A percentile compares a stretch with the other conserved stretches of the same genome.
These are phyloP conservation scores for Aspergillus fructus DNA, from an alignment of 2,329 filamentous ascomycete genomes.

Conservation along the genomic window DNA sequence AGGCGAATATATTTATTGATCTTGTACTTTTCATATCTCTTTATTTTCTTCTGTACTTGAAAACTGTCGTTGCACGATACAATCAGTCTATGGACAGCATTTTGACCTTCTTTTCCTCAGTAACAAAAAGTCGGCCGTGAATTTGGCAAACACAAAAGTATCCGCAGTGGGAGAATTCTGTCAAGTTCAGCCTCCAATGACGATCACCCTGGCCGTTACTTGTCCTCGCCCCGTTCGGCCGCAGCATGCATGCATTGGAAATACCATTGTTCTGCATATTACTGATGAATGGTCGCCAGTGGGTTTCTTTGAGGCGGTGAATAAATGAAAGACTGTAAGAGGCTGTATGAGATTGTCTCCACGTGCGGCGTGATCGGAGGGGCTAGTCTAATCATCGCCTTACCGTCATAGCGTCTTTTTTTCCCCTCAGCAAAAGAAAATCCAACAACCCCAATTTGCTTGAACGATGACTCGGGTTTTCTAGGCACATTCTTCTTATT, in stretches of 20 bases:
- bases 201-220: background rate
- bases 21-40: background rate
- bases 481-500: background rate
- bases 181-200: background rate
- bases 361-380: constrained; percentile 3
- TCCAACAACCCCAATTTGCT: background rate
- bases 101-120: background rate
- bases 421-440: constrained; percentile 2
- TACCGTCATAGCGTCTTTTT: constrained; percentile 7
- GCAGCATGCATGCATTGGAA: background rate
- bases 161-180: no score
- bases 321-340: background rate
- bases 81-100: background rate
- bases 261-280: background rate
- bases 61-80: background rate
- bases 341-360: background rate
- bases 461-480: background rate
- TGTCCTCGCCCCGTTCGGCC: background rate
- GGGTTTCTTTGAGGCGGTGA: constrained; percentile 3
- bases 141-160: no score
- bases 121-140: background rate
- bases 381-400: background rate
- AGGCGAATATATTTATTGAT: background rate
- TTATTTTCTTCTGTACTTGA: background rate
- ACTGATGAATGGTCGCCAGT: background rate